Evolutionary conservation across 2,329 filamentous ascomycete species (phyloP).

Genomic region (Aspergillus tamarii): DNA sequence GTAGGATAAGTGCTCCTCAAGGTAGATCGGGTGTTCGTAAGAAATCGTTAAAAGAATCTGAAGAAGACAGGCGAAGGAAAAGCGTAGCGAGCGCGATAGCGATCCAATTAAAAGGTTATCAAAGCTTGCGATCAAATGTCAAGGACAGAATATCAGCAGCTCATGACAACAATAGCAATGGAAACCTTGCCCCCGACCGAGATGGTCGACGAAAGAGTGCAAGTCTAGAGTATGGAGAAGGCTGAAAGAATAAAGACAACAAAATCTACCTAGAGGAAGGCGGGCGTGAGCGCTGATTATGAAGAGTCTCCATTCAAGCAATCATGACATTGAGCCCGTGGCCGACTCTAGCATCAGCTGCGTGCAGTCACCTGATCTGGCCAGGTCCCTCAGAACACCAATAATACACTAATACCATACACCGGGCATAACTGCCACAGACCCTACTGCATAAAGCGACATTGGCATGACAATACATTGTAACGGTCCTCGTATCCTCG

Average conservation of each 20-base stretch:
- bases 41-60: no score
- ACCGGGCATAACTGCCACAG: not conserved
- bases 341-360: slow-evolving; percentile 14
- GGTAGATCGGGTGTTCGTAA: not conserved
- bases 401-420: not conserved
- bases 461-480: slow-evolving; percentile 3
- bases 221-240: slow-evolving; percentile 5
- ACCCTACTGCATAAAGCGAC: not conserved
- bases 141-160: slow-evolving; percentile 11
- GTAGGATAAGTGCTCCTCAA: not conserved
- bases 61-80: not conserved
- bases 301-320: slow-evolving; percentile 7
- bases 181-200: not conserved
- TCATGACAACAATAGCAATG: slow-evolving; percentile 13
- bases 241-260: slow-evolving; percentile 2
- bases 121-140: slow-evolving; percentile 6
- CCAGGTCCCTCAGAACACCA: not conserved
- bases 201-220: not conserved
- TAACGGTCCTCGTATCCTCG: slow-evolving; percentile 4
- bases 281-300: slow-evolving; percentile 8
- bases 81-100: slow-evolving; percentile 9
- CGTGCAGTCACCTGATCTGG: slow-evolving; percentile 19
- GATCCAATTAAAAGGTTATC: slow-evolving; percentile 1
- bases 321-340: slow-evolving; percentile 6
- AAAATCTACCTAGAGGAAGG: slow-evolving; percentile 8